A percentile compares a stretch with the other conserved stretches of the same genome.
Conservation (phyloP, 2,329 filamentous ascomycete species). For the Neocucurbitaria cava region DNA sequence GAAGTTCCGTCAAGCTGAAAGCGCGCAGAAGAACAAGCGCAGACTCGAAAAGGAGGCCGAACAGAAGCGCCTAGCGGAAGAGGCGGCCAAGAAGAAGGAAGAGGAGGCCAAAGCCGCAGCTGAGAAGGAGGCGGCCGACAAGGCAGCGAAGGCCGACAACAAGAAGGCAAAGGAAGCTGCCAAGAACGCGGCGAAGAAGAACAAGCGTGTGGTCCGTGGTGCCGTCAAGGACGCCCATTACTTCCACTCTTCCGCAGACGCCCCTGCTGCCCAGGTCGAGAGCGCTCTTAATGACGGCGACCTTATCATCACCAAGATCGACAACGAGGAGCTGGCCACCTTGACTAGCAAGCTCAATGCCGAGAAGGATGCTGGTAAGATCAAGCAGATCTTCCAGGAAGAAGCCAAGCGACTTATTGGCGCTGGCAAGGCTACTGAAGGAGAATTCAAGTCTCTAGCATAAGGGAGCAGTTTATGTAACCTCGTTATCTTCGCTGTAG, state of each 20-base stretch:
- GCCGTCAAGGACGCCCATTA: conserved; percentile 98
- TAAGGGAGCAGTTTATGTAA: conserved; percentile 9
- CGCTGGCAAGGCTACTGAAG: conserved; percentile 85
- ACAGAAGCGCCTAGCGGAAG: conserved; percentile 84
- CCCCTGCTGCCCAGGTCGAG: conserved; percentile 81
- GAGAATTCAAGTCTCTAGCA: conserved; percentile 73
- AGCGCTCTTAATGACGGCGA: conserved; percentile 85
- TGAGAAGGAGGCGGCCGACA: conserved; percentile 86
- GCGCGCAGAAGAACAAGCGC: conserved; percentile 96
- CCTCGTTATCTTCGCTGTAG: conserved; percentile 11
- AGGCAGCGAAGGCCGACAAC: conserved; percentile 78
- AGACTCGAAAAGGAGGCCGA: conserved; percentile 87
- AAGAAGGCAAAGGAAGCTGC: conserved; percentile 99
- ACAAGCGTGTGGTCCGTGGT: conserved; percentile 94
- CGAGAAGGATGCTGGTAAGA: conserved; percentile 78
- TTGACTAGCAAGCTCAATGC: conserved; percentile 81
- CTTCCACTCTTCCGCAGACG: conserved; percentile 73
- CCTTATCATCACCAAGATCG: conserved; percentile 83
- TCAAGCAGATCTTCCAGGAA: conserved; percentile 81
- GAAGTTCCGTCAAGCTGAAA: conserved; percentile 91
- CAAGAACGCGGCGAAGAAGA: conserved; percentile 99
- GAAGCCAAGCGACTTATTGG: conserved; percentile 80
- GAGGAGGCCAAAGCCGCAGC: conserved; percentile 80
- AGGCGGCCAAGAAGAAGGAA: conserved; percentile 81
- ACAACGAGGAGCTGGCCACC: conserved; percentile 85